A percentile compares a stretch with the other conserved stretches of the same genome.
These are phyloP conservation scores for Tolypocladium capitatum DNA, from an alignment of 2,329 filamentous ascomycete species.

Conservation along the genomic window DNA sequence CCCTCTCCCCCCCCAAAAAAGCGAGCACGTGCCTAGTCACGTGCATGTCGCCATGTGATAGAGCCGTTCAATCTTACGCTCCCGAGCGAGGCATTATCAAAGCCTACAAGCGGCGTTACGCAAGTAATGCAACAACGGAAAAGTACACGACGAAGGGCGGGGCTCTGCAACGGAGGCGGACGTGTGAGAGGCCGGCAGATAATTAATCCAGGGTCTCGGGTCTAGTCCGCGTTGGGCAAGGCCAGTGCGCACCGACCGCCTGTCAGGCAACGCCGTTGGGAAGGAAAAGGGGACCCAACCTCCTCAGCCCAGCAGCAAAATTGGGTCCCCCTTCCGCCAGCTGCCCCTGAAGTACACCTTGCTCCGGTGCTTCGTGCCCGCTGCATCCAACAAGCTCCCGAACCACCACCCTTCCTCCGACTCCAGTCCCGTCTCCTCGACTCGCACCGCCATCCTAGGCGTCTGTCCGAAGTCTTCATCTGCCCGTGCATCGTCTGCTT, in stretches of 20 bases:
- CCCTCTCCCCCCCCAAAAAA: too few relatives aligned
- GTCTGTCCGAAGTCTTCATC: constrained; percentile 3
- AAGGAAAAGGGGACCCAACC: constrained; percentile 9
- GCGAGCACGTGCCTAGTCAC: neutral
- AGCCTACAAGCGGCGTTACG: too few relatives aligned
- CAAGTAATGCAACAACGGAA: too few relatives aligned
- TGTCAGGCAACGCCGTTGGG: constrained; percentile 4
- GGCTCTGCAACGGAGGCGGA: too few relatives aligned
- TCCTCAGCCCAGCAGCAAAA: constrained; percentile 14
- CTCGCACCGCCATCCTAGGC: neutral
- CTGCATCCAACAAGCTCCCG: constrained; percentile 4
- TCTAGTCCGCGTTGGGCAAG: constrained; percentile 9
- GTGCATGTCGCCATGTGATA: too few relatives aligned
- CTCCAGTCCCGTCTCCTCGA: constrained; percentile 1
- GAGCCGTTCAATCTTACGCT: neutral
- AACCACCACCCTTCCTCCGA: constrained; percentile 4
- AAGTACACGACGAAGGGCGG: too few relatives aligned
- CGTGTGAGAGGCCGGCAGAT: constrained; percentile 12
- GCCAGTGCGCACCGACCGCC: constrained; percentile 9
- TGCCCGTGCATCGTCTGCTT: constrained; percentile 2
- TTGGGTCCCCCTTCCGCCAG: constrained; percentile 10
- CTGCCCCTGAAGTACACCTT: constrained; percentile 16
- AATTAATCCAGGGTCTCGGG: constrained; percentile 19
- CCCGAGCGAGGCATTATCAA: neutral
- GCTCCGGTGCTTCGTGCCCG: constrained; percentile 1